Base-by-base conservation (phyloP, 2,329 filamentous ascomycete species). In the Xylariomycetidae sp. region DNA sequence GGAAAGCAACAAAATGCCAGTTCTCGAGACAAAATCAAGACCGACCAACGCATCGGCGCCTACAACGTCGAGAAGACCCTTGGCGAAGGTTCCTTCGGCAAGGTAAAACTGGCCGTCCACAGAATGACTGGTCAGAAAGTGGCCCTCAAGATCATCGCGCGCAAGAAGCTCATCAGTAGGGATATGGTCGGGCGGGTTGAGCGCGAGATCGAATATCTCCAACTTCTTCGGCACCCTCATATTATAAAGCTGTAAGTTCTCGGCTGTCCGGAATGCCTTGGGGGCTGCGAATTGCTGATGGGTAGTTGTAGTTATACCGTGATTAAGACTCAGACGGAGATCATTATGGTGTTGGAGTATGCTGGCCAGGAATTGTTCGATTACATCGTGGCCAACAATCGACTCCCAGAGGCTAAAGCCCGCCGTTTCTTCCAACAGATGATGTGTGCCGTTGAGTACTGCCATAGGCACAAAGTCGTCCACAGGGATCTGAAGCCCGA, bases 331-430 rank as follows among this genome's bases (percentile, higher is more conserved):
- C 79, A 82, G 16, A 80, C 77, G 42, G 92, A 98, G 59, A 98
- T 98, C 58, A 92, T 97, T 62, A 98, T 98, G 92, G 92, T 98
- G 30, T 78, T 98, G 48, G 92, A 98, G 63, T 98, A 94, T 63
- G 92, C 92, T 26, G 92, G 92, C 41, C 87, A 87, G 41, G 92
- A 98, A 63, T 73, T 98, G 40, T 98, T 98, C 64, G 90, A 98
- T 63, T 97, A 97, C 64, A 92, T 98, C 42, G 92, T 98, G 38
- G 84, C 89, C 56, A 82, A 96, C 57, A 92, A 92, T 35, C 82
- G 86, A 56, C 88, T 97, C 74, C 80, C 83, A 49, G 92, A 98
- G 62, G 75, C 82, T 40, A 86, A 94, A 58, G 92, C 92, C n/a
- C 82, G 92, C 37, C 88, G 90, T 49, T 96, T 98, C 70, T 98